Base-by-base conservation (phyloP, 768 basidiomycete species). In the Agaricus subrufescens region DNA sequence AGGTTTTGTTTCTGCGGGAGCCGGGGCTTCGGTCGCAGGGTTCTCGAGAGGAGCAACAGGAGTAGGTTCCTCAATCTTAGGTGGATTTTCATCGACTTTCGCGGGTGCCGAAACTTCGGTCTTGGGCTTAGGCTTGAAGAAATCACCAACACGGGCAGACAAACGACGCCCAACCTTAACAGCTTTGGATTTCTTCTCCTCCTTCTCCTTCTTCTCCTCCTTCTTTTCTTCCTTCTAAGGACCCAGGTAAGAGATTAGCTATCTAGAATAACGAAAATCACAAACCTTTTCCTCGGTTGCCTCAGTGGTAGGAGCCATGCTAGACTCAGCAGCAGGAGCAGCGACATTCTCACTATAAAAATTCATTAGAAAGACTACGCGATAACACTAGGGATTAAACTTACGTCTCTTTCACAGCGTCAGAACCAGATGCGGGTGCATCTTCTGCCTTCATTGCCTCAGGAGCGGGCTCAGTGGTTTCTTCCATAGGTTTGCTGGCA, bases 41-140 rank as follows among this genome's bases (percentile, higher is more conserved):
- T 89, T 81, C 75, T 92, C 91, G 61, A 95, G 77, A 57, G 93
- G 92, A 53, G 89, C 91, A 60, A 94, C 83, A 10, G 87, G 87
- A 30, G 80, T 64, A 48, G 89, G 90, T 73, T 90, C 85, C 49
- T 92, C 93, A 62, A 94, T 89, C 78, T 86, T 85, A 61, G 93
- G 92, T 39, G 93, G 91, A 69, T 91, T 79, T 76, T 93, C 90
- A 60, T 92, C 87, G 56, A 94, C 89, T 79, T 92, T 94, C 46
- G 90, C 78, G 54, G 91, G 83, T 5, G 85, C 67, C 10, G 78
- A 66, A 37, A 84, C 81, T 66, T 89, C 86, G 12, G 73, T 62
- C 73, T 84, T 89, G 67, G 78, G 74, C 76, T 81, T 89, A 54
- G 79, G 48, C 79, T 87, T 92, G 84, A 95, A 91, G 71, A 95